These are phyloP conservation scores for Fomitopsis serialis DNA, from an alignment of 768 basidiomycete genomes.

Conservation along the genomic window DNA sequence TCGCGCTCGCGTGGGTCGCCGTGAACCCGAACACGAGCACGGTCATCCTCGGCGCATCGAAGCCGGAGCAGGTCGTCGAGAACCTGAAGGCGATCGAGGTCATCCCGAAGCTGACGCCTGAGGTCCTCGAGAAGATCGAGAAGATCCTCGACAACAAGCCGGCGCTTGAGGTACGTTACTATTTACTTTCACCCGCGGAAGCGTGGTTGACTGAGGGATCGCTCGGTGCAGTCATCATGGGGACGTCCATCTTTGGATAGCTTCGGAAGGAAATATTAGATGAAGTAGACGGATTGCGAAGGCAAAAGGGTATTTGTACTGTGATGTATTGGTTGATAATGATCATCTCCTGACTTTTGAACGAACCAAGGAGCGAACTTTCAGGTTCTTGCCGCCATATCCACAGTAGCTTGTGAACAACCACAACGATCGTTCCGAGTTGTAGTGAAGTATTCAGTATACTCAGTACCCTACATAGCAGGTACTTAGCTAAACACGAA, in stretches of 20 bases:
- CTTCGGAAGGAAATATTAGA: slow-evolving; percentile 7
- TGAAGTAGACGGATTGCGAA: too few species aligned
- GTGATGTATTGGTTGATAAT: too few species aligned
- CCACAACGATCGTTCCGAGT: too few species aligned
- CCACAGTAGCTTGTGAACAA: too few species aligned
- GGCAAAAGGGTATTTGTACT: too few species aligned
- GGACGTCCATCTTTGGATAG: slow-evolving; percentile 15
- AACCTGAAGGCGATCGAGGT: slow-evolving; percentile 71
- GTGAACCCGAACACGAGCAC: slow-evolving; percentile 60
- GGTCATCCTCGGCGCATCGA: slow-evolving; percentile 66
- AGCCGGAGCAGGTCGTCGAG: slow-evolving; percentile 55
- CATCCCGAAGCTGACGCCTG: slow-evolving; percentile 65
- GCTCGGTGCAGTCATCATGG: slow-evolving; percentile 5
- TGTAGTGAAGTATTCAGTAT: too few species aligned
- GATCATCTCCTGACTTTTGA: too few species aligned
- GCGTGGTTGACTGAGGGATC: background rate
- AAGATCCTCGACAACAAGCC: slow-evolving; percentile 54
- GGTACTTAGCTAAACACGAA: too few species aligned
- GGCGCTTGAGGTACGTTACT: slow-evolving; percentile 30
- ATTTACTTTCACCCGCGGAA: too few species aligned
- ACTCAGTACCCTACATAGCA: too few species aligned
- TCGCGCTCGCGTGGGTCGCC: slow-evolving; percentile 77
- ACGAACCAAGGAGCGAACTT: too few species aligned
- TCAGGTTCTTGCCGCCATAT: too few species aligned
- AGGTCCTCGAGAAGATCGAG: slow-evolving; percentile 63